These are phyloP conservation scores for Cystobasidium sp. DNA, from an alignment of 1,284 basidiomycete species.

Conservation along the genomic window DNA sequence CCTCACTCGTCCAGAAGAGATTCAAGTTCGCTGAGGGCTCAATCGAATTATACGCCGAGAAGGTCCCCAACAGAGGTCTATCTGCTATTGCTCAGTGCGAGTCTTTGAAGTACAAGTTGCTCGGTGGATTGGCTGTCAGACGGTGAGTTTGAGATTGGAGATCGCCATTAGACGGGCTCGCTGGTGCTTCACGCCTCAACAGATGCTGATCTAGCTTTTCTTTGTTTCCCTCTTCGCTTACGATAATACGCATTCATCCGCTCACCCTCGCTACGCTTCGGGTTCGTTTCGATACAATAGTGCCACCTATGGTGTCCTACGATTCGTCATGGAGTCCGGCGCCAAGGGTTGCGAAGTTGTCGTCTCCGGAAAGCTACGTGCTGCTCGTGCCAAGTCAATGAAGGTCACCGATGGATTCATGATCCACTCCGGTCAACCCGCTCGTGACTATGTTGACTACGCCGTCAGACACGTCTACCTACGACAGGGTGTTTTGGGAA, in stretches of 20 bases:
- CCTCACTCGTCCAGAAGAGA: conserved; percentile 96
- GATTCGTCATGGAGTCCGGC: conserved; percentile 99
- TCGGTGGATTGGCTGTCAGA: conserved; percentile 98
- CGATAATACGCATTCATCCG: neutral
- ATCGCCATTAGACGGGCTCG: neutral
- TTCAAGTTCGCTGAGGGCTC: conserved; percentile 99
- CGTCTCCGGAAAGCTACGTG: conserved; percentile 99
- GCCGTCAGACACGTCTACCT: conserved; percentile 98
- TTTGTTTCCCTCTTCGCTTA: neutral
- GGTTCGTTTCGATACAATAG: conserved; percentile 59
- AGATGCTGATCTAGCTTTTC: too few relatives aligned
- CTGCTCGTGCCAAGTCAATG: conserved; percentile 99
- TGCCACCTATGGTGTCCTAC: conserved; percentile 99
- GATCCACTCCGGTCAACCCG: conserved; percentile 99
- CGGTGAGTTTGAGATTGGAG: conserved; percentile 65
- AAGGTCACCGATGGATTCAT: conserved; percentile 99
- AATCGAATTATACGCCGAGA: conserved; percentile 99
- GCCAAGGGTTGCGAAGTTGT: conserved; percentile 99
- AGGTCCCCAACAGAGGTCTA: conserved; percentile 95
- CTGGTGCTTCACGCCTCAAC: neutral
- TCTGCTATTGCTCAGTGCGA: conserved; percentile 99
- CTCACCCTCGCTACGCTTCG: too few relatives aligned
- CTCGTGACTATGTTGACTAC: conserved; percentile 93
- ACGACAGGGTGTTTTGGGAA: conserved; percentile 98
- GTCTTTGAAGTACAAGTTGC: conserved; percentile 97